A percentile compares a stretch with the other conserved stretches of the same genome.
phyloP scores from a whole-genome alignment of 371 early-diverging fungal species.

The Thermomucor indicae-seudaticae region DNA sequence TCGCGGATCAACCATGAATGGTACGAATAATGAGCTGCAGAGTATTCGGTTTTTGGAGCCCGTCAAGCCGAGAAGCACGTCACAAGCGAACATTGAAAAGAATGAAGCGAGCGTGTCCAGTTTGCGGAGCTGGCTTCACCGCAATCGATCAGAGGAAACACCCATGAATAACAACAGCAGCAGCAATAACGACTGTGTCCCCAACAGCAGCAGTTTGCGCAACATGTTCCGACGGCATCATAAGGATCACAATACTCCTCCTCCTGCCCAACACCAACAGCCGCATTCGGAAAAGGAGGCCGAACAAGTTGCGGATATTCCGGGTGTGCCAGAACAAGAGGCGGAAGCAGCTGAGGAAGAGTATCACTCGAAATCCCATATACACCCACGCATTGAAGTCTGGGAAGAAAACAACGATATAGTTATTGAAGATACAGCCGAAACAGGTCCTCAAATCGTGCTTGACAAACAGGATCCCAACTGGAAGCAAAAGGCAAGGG shows the following conservation, averaged over 20 bases:
- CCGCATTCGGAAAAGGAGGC: constrained; percentile 11
- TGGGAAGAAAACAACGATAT: constrained; percentile 37
- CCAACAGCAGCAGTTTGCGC: constrained; percentile 8
- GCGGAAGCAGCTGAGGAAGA: constrained; percentile 1
- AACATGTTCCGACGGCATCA: constrained; percentile 27
- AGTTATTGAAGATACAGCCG: constrained; percentile 25
- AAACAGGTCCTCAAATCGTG: constrained; percentile 16
- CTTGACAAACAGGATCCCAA: constrained; percentile 26
- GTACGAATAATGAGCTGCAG: constrained; percentile 24
- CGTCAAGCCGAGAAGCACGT: constrained; percentile 29
- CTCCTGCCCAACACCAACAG: background rate
- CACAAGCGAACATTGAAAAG: constrained; percentile 13
- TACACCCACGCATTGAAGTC: constrained; percentile 28
- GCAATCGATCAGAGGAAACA: constrained; percentile 11
- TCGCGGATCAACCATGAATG: constrained; percentile 15
- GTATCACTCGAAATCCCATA: constrained; percentile 11
- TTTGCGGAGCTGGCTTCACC: constrained; percentile 22
- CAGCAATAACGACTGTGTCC: background rate
- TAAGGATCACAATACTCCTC: background rate
- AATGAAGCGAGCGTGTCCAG: constrained; percentile 36
- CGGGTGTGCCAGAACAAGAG: background rate
- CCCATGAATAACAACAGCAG: background rate
- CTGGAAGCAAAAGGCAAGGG: constrained; percentile 20
- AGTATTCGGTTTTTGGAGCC: constrained; percentile 47
- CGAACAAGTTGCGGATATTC: constrained; percentile 5